Percentiles rank a stretch among this genome's conserved stretches.
These are phyloP conservation scores for Tagetes erecta DNA, from an alignment of 129 eudicot genomes.

Conservation along the genomic window DNA sequence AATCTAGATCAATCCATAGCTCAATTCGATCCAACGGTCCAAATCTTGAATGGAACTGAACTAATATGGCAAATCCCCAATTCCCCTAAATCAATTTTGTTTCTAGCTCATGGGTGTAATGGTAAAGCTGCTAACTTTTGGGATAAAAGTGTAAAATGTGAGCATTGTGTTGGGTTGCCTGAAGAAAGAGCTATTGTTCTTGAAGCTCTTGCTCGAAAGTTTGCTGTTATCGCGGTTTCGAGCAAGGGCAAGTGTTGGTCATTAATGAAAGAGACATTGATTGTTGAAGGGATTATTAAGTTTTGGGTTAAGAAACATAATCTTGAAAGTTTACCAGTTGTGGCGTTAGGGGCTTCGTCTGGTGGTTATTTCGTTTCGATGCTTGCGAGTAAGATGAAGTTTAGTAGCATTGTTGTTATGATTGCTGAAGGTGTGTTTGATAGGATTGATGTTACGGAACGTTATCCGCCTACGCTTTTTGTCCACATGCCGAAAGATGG, in stretches of 20 bases:
- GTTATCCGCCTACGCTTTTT: conserved; percentile 85
- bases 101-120: conserved; percentile 87
- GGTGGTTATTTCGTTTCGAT: conserved; percentile 94
- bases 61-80: conserved; percentile 80
- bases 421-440: conserved; percentile 78
- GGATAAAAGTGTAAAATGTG: conserved; percentile 64
- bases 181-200: conserved; percentile 77
- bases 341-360: conserved; percentile 92
- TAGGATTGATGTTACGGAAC: conserved; percentile 41
- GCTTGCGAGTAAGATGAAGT: conserved; percentile 58
- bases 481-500: conserved; percentile 95
- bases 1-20: conserved; percentile 32
- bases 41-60: conserved; percentile 49
- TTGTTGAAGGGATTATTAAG: conserved; percentile 44
- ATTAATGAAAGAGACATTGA: conserved; percentile 48
- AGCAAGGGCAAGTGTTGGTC: conserved; percentile 84
- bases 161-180: conserved; percentile 83
- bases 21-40: conserved; percentile 52
- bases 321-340: conserved; percentile 59
- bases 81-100: conserved; percentile 69
- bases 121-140: conserved; percentile 79
- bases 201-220: conserved; percentile 66
- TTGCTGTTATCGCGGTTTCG: conserved; percentile 69
- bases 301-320: conserved; percentile 59
- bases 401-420: conserved; percentile 69